Evolutionary conservation across 2,329 filamentous ascomycete genomes (phyloP).

Genomic region (Colletotrichum tamarilloi): DNA sequence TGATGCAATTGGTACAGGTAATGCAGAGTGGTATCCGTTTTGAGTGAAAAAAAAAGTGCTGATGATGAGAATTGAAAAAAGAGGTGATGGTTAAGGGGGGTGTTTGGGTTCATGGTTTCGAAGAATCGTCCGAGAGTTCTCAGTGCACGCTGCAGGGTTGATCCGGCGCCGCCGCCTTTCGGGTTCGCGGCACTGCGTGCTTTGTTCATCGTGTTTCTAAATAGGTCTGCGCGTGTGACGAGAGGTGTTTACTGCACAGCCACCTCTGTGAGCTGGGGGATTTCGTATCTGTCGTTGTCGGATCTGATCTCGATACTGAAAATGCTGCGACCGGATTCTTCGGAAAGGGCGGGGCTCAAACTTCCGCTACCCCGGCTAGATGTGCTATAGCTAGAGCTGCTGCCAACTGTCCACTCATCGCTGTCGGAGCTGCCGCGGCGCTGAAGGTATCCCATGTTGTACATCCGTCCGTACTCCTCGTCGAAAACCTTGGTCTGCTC

Average conservation of each 20-base stretch:
- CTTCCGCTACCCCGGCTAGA: constrained; percentile 47
- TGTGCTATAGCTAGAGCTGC: constrained; percentile 76
- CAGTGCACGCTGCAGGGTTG: background rate
- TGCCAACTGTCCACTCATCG: constrained; percentile 92
- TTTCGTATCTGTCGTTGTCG: constrained; percentile 48
- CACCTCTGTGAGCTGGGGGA: constrained; percentile 56
- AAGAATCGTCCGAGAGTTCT: background rate
- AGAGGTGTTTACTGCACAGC: constrained; percentile 48
- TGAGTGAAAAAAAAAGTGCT: constrained; percentile 31
- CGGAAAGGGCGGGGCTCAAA: constrained; percentile 59
- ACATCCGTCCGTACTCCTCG: constrained; percentile 60
- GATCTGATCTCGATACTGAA: constrained; percentile 48
- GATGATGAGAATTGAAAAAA: constrained; percentile 26
- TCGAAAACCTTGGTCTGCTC: constrained; percentile 61
- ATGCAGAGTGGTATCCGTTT: constrained; percentile 35
- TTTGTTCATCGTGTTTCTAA: background rate
- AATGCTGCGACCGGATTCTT: constrained; percentile 44
- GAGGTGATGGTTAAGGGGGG: background rate
- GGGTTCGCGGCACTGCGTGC: background rate
- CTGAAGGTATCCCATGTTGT: constrained; percentile 59
- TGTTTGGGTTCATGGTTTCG: background rate
- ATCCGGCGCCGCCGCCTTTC: background rate
- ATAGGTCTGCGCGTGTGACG: background rate
- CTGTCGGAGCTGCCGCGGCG: constrained; percentile 66
- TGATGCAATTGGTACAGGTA: constrained; percentile 36